Base-by-base conservation (phyloP, 1,284 basidiomycete genomes). In the Earliella scabrosa region DNA sequence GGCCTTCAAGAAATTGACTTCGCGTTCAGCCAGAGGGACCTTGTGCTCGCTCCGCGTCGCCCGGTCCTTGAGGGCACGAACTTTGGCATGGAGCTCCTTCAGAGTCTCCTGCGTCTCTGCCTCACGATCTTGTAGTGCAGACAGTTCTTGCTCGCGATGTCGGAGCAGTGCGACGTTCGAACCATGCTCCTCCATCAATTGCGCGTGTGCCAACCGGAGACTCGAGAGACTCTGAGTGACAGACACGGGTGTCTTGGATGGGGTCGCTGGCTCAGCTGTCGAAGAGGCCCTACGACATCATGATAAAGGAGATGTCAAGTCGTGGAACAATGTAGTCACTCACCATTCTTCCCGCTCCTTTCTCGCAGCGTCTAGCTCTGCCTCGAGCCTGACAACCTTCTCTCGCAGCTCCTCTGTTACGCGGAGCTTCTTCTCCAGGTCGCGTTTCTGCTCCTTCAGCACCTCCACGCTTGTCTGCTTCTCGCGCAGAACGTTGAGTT, bases 401-500 rank as follows among this genome's bases (percentile, higher is more conserved):
- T 82, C 80, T 14, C 87, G 75, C 52, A 90, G 67, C 34, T 80
- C 79, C 9, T 90, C 87, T 34, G 82, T 71, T 2, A 73, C 75
- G 13, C 66, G 68, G 6, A 87, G 68, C 63, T 83, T 87, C 18
- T 73, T 69, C 66, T 92, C 85, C 39, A 93, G 70, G 0, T 80
- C 77, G 13, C 85, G 77, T 61, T 91, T 92, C 71, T 92, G 87
- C 68, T 93, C 92, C 46, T 82, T 78, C 40, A 93, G 68, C 0
- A 93, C 83, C 60, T 91, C 88, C 7, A 88, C 71, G 62, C 82
- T 86, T 2, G 77, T 73, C 36, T 86, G 77, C 4, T 82, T 75
- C 52, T 83, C 82, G 45, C 82, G 76, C 23, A 89, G 74, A 4
- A 76, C 65, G 9, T 70, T 72, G 14, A 92, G 62, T 61, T 92